A percentile compares a stretch with the other conserved stretches of the same genome.
Conservation (phyloP, 164 flowering plant genomes). For the Vitis amurensis region DNA sequence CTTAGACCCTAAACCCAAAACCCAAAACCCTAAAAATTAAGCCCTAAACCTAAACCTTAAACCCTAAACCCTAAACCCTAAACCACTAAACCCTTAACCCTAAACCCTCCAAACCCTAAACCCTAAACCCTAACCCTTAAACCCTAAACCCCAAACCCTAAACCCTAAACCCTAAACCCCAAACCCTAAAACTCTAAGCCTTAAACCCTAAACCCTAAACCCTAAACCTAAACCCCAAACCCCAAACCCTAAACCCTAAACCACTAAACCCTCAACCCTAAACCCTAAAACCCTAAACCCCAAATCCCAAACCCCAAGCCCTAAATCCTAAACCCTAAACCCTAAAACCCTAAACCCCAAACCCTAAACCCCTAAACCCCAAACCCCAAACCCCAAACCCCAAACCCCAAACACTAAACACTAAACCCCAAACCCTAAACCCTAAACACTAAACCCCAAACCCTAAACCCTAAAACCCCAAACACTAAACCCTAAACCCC, state of each 20-base stretch:
- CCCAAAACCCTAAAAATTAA: slow-evolving; percentile 11
- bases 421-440: slow-evolving; percentile 8
- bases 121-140: slow-evolving; percentile 21
- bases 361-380: slow-evolving; percentile 17
- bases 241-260: slow-evolving; percentile 1
- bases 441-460: slow-evolving; percentile 15
- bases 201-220: slow-evolving; percentile 11
- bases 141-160: slow-evolving; percentile 25
- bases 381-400: slow-evolving; percentile 17
- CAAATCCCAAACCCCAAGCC: slow-evolving; percentile 17
- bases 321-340: slow-evolving; percentile 18
- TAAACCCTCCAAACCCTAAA: slow-evolving; percentile 19
- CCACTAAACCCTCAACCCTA: neutral
- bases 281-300: slow-evolving; percentile 7
- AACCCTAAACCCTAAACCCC: slow-evolving; percentile 28
- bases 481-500: neutral
- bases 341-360: slow-evolving; percentile 24
- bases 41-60: slow-evolving; percentile 13
- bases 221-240: no score
- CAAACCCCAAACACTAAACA: slow-evolving; percentile 17
- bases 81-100: slow-evolving; percentile 10
- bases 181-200: slow-evolving; percentile 20
- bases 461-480: slow-evolving; percentile 17
- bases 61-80: neutral
- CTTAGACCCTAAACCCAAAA: slow-evolving; percentile 13